These are phyloP conservation scores for Akanthomyces muscarius DNA, from an alignment of 2,329 filamentous ascomycete genomes.

Conservation along the genomic window DNA sequence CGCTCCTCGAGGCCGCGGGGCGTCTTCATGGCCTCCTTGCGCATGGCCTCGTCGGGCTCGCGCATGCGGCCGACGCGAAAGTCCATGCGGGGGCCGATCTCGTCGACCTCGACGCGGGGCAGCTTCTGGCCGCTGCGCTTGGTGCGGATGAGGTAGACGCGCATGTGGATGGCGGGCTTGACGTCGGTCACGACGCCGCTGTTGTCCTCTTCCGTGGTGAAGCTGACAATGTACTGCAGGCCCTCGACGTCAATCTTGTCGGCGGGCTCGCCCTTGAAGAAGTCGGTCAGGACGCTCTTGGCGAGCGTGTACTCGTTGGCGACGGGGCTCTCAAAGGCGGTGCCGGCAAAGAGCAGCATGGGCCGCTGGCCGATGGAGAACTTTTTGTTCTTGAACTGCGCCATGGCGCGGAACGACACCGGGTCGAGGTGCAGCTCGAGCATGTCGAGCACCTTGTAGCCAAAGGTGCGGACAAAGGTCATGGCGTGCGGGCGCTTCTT, in stretches of 20 bases:
- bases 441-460: slow-evolving; percentile 90
- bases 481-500: slow-evolving; percentile 96
- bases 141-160: slow-evolving; percentile 82
- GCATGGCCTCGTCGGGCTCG: slow-evolving; percentile 71
- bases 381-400: slow-evolving; percentile 73
- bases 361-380: slow-evolving; percentile 80
- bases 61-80: slow-evolving; percentile 78
- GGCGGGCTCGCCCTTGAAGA: slow-evolving; percentile 75
- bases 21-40: slow-evolving; percentile 89
- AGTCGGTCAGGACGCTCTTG: slow-evolving; percentile 82
- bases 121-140: slow-evolving; percentile 82
- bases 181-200: slow-evolving; percentile 39
- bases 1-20: slow-evolving; percentile 69
- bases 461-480: slow-evolving; percentile 78
- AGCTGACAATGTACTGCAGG: slow-evolving; percentile 81
- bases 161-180: slow-evolving; percentile 60
- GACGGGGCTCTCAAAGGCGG: slow-evolving; percentile 78
- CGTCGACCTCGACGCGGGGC: slow-evolving; percentile 87
- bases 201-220: slow-evolving; percentile 66
- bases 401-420: slow-evolving; percentile 63
- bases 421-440: slow-evolving; percentile 81
- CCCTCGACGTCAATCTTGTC: slow-evolving; percentile 92
- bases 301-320: slow-evolving; percentile 76
- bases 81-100: slow-evolving; percentile 92
- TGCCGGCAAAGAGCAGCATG: slow-evolving; percentile 86